Base-by-base conservation (phyloP, 164 flowering plant genomes). In the Piper longum region DNA sequence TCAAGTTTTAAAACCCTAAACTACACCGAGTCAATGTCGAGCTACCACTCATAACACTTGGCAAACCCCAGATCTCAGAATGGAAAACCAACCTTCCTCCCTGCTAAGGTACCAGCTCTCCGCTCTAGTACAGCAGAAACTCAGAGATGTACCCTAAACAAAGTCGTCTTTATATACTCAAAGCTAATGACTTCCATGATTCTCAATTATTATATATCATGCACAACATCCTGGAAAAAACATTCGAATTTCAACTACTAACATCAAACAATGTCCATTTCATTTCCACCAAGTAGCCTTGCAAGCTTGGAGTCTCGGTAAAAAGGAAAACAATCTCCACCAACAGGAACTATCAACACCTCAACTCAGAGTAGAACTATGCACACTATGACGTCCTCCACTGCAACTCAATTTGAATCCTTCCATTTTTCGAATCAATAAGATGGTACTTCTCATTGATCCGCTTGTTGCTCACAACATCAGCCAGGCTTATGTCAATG, bases 381-480 rank as follows among this genome's bases (percentile, higher is more conserved):
- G 16, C 56, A 17, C 63, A 71, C 16, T 77, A 67, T 3, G 82
- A 70, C 63, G 91, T 76, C 78, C 98, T 82, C 98, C 98, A 91
- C 57, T 85, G 95, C 77, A 91, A 67, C 79, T 92, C 98, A 26
- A 92, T 78, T 59, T 89, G 98, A 60, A 92, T 65, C 70, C 71
- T 68, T 11, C 98, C 98, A 26, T 89, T 87, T 84, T 83, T 89
- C 0, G 98, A 92, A 67, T 92, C 96, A 18, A 92, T 92, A 18
- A 92, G 93, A 71, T 87, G 87, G 73, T 80, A 89, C 72, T 81
- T 89, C 79, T 82, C 95, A 16, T 87, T 89, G 76, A 85, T 92
- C 61, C 98, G 67, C 66, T 70, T 85, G 78, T 92, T 92, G 78
- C 26, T 65, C 9, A 92, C 82, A 16, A 89, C 98, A 66, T 89